Evolutionary conservation across 23 red algal genomes (phyloP).

Genomic region (Chondrus crispus): DNA sequence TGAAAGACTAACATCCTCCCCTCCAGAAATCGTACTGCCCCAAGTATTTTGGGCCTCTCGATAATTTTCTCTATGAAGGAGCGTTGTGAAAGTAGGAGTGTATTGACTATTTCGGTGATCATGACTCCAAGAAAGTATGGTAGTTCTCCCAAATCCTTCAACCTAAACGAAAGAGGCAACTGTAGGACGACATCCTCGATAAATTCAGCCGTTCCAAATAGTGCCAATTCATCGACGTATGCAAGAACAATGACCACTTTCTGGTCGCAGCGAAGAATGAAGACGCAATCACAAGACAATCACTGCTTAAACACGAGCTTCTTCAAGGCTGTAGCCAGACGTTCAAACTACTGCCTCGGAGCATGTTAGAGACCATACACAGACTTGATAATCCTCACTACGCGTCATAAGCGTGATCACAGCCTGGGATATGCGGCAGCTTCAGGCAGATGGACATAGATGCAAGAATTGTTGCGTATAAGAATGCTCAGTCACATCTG

Average conservation of each 20-base stretch:
- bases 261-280: neutral
- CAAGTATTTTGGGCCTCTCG: neutral
- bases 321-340: neutral
- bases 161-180: neutral
- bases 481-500: neutral
- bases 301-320: neutral
- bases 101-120: neutral
- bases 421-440: neutral
- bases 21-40: too few species aligned
- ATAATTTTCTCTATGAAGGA: neutral
- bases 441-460: neutral
- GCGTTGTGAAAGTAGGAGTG: neutral
- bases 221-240: slow-evolving; percentile 3
- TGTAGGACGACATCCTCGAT: neutral
- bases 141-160: neutral
- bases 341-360: neutral
- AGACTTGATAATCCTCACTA: neutral
- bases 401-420: neutral
- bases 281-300: neutral
- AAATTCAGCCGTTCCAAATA: neutral
- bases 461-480: neutral
- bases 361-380: neutral
- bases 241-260: neutral
- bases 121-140: neutral
- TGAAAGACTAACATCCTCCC: too few species aligned